Percentiles rank a stretch among this genome's conserved stretches.
Conservation (phyloP, 2,329 filamentous ascomycete species). For the Botrytis sinoallii region DNA sequence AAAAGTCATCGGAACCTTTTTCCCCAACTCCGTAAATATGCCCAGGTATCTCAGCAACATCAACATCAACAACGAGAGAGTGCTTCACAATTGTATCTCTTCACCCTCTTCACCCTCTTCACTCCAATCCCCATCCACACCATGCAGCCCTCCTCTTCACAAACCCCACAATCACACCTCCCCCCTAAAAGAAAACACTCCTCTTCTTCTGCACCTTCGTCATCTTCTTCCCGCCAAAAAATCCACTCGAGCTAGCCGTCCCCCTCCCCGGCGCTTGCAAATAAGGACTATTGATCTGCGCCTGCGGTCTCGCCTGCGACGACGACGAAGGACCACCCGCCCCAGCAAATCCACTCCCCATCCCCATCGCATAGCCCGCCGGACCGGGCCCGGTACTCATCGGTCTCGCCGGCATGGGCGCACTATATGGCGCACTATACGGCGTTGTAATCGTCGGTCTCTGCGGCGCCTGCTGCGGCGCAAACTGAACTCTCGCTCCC, state of each 20-base stretch:
- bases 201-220: slow-evolving; percentile 38
- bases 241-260: slow-evolving; percentile 46
- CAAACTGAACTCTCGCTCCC: neutral
- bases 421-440: slow-evolving; percentile 11
- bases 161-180: neutral
- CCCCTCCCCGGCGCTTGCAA: slow-evolving; percentile 31
- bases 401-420: slow-evolving; percentile 26
- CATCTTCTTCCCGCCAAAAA: slow-evolving; percentile 39
- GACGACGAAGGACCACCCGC: slow-evolving; percentile 8
- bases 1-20: neutral
- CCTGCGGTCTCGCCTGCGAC: slow-evolving; percentile 29
- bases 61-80: neutral
- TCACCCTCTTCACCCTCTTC: neutral
- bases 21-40: neutral
- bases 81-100: neutral
- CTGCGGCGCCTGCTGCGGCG: slow-evolving; percentile 23
- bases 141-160: neutral
- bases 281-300: slow-evolving; percentile 24
- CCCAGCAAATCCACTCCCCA: neutral
- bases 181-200: slow-evolving; percentile 33
- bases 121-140: neutral
- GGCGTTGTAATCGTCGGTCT: slow-evolving; percentile 23
- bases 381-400: slow-evolving; percentile 6
- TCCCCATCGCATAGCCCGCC: neutral
- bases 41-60: neutral